These are phyloP conservation scores for Flammula alnicola DNA, from an alignment of 1,284 basidiomycete genomes.

Conservation along the genomic window DNA sequence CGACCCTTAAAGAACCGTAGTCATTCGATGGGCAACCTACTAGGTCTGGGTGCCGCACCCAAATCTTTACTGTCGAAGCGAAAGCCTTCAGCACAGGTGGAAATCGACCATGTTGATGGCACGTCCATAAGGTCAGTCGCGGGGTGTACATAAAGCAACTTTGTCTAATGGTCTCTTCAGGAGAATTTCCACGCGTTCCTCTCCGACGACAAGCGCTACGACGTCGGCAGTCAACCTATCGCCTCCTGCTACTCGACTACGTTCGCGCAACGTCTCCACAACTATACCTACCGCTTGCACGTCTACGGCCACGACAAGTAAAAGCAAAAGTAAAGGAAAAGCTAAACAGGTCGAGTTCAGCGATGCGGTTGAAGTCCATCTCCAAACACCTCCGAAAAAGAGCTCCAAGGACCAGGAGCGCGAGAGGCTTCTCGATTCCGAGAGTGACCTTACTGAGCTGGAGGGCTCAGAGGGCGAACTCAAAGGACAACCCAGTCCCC, in stretches of 20 bases:
- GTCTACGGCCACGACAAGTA: slow-evolving; percentile 36
- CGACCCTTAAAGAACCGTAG: slow-evolving; percentile 45
- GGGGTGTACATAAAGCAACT: background rate
- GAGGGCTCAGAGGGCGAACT: slow-evolving; percentile 49
- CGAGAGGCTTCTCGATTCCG: slow-evolving; percentile 39
- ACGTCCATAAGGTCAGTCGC: slow-evolving; percentile 37
- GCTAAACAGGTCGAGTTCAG: slow-evolving; percentile 72
- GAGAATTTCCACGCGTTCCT: slow-evolving; percentile 46
- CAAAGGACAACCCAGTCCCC: slow-evolving; percentile 55
- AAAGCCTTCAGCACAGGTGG: slow-evolving; percentile 24
- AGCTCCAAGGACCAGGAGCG: slow-evolving; percentile 30
- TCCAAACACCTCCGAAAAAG: slow-evolving; percentile 34
- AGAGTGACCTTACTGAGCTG: slow-evolving; percentile 71
- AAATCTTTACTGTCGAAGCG: slow-evolving; percentile 18
- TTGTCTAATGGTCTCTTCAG: slow-evolving; percentile 36
- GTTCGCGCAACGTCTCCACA: slow-evolving; percentile 63
- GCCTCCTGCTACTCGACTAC: slow-evolving; percentile 69
- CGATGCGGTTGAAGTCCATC: slow-evolving; percentile 47
- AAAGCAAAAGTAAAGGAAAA: slow-evolving; percentile 57
- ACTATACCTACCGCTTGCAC: slow-evolving; percentile 30
- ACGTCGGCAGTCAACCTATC: slow-evolving; percentile 39
- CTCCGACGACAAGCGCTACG: slow-evolving; percentile 45
- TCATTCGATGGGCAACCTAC: slow-evolving; percentile 48
- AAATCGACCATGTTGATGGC: slow-evolving; percentile 23
- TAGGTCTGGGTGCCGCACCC: slow-evolving; percentile 25